Conservation (phyloP, 352 stramenopile genomes). For the Phytophthora pinifolia region DNA sequence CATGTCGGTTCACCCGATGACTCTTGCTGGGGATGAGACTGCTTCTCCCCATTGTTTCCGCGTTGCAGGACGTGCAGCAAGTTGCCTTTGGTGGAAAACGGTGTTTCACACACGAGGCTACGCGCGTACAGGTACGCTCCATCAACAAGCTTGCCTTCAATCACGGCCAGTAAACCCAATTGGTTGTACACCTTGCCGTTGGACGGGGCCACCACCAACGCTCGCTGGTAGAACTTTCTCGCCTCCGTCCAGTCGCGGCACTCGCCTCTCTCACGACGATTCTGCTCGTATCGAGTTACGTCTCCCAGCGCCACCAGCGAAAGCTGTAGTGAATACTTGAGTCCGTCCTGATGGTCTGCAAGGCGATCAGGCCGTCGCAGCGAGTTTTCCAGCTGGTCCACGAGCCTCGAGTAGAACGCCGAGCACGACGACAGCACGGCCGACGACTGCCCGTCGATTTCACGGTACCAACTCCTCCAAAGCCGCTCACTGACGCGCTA, state of each 20-base stretch:
- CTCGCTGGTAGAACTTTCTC: slow-evolving; percentile 36
- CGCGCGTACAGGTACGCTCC: slow-evolving; percentile 49
- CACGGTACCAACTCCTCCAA: slow-evolving; percentile 68
- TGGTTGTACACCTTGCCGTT: slow-evolving; percentile 69
- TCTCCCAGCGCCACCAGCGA: slow-evolving; percentile 53
- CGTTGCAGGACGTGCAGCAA: slow-evolving; percentile 37
- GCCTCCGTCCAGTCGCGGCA: slow-evolving; percentile 32
- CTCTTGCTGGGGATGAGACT: slow-evolving; percentile 11
- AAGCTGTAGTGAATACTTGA: slow-evolving; percentile 40
- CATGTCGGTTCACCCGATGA: neutral
- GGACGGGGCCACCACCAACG: slow-evolving; percentile 36
- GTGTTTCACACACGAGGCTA: slow-evolving; percentile 40
- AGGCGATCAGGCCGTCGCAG: slow-evolving; percentile 7
- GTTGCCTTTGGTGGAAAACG: slow-evolving; percentile 43
- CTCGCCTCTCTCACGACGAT: slow-evolving; percentile 10
- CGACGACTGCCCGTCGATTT: slow-evolving; percentile 38
- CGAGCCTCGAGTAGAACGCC: slow-evolving; percentile 34
- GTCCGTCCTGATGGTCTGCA: slow-evolving; percentile 19
- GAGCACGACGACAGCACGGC: slow-evolving; percentile 15
- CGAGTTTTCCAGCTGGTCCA: slow-evolving; percentile 16
- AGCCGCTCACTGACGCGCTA: slow-evolving; percentile 56
- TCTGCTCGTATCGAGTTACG: slow-evolving; percentile 44
- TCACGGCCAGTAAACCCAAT: slow-evolving; percentile 45
- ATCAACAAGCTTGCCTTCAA: slow-evolving; percentile 32
- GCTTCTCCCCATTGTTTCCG: slow-evolving; percentile 13